Base-by-base conservation (phyloP, 139 green algal genomes). In the Chlamydomonas sp. region DNA sequence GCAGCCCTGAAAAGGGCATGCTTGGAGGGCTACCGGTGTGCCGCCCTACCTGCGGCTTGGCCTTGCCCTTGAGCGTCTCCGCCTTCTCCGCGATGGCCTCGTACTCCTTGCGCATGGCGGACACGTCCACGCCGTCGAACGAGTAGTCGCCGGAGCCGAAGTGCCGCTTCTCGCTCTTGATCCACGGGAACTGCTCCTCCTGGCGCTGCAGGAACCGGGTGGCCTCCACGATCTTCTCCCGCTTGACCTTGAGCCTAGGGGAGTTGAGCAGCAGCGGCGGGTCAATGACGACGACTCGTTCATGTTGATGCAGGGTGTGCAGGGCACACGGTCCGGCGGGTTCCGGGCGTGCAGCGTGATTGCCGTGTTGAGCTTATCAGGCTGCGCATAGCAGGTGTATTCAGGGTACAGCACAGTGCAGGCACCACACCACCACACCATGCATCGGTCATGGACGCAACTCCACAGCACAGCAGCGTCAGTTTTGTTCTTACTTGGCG, bases 131-230 rank as follows among this genome's bases (percentile, higher is more conserved):
- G 18, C 60, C 69, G 10, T 63, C 63, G 66, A 93, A 98, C 90
- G 97, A 94, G 79, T 98, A 99, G 91, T 98, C 97, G 12, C 91
- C 92, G 1, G 59, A 69, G n/a, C 85, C 69, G 20, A 85, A 85
- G 84, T 93, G 83, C 14, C 80, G 61, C 84, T 94, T 92, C 86
- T 99, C 97, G 2, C 62, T 80, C 0, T 71, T 77, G 59, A 98
- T 97, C 97, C 97, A 99, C 5, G 91, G 89, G 85, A 96, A 92
- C 79, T 98, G 93, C 81, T 93, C 81, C 85, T 96, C 85, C 69
- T 96, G 91, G 17, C 76, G 69, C 58, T 67, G 88, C 49, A 95
- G 64, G 62, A 85, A 85, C 59, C 88, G 74, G n/a, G 60, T 57
- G 5, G 77, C 68, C 82, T 80, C 63, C 1, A 8, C 62, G 1